Conservation (phyloP, 1,284 basidiomycete species). For the Ceratobasidium sp. region DNA sequence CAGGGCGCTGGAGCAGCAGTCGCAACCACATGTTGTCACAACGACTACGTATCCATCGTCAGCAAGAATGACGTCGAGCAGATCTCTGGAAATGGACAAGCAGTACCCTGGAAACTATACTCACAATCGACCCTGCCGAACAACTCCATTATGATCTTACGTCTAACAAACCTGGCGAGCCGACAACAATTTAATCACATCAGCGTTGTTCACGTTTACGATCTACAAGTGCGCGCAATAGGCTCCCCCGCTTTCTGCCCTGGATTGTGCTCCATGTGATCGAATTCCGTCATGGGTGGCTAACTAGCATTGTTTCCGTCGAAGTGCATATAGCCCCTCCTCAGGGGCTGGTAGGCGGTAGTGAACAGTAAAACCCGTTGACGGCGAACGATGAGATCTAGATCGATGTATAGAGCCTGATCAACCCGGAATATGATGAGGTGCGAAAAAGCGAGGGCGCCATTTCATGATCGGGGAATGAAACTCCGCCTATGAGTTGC, state of each 20-base stretch:
- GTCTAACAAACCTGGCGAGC: neutral
- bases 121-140: neutral
- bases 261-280: neutral
- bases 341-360: neutral
- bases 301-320: neutral
- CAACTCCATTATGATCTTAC: slow-evolving; percentile 1
- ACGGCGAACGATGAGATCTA: neutral
- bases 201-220: neutral
- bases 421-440: slow-evolving; percentile 6
- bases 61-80: slow-evolving; percentile 10
- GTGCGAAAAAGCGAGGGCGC: slow-evolving; percentile 7
- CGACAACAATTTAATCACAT: neutral
- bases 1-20: neutral
- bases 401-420: neutral
- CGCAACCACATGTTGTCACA: neutral
- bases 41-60: neutral
- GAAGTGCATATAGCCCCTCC: neutral
- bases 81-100: neutral
- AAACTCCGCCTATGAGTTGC: slow-evolving; percentile 20
- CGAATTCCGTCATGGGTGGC: neutral
- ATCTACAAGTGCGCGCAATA: neutral
- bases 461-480: slow-evolving; percentile 19
- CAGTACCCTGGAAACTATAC: neutral
- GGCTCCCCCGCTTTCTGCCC: neutral
- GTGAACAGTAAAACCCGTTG: neutral